Base-by-base conservation (phyloP, 164 flowering plant genomes). In the Brasenia schreberi region DNA sequence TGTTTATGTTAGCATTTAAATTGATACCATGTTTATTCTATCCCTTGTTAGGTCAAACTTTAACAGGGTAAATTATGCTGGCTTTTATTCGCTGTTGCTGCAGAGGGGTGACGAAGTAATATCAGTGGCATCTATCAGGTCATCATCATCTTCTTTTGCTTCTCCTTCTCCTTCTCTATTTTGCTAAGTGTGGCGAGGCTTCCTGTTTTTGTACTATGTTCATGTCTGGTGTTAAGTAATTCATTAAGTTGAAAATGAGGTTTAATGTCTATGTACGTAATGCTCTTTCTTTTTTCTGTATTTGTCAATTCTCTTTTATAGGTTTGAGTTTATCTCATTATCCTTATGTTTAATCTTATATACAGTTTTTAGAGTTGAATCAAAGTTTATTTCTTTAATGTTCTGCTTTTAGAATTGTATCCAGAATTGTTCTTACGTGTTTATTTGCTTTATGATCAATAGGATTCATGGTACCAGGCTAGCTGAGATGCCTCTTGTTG, bases 401-500 rank as follows among this genome's bases (percentile, higher is more conserved):
- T 49, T 49, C 16, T 9, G 10, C 12, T 49, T 49, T 49, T 9
- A 49, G 16, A 14, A 49, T 14, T 18, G 6, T 6, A 42, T 42
- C 9, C 19, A 14, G 56, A 5, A 43, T 43, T 42, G 19, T 64
- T 42, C 43, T 17, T 58, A 59, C 19, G 4, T 9, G 42, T 16
- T 65, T n/a, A 64, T 52, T 23, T 66, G 52, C 56, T 61, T 18
- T 61, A 7, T 43, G 39, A 33, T 1, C 3, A 33, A 69, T 76
- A 91, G 99, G 86, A 81, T 91, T 75, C 99, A 83, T 75, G 98
- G 97, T 64, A 80, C 87, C 62, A 81, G 79, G 76, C 79, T 95
- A 43, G 99, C 96, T 39, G 99, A 95, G 81, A 95, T 95, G 97
- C 99, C 99, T 59, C 92, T 83, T 66, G 86, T 95, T 71, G 99